Evolutionary conservation across 2,329 filamentous ascomycete genomes (phyloP), one percentile per base, ranked within the genome.

Genomic region (Fusarium dimerum): DNA sequence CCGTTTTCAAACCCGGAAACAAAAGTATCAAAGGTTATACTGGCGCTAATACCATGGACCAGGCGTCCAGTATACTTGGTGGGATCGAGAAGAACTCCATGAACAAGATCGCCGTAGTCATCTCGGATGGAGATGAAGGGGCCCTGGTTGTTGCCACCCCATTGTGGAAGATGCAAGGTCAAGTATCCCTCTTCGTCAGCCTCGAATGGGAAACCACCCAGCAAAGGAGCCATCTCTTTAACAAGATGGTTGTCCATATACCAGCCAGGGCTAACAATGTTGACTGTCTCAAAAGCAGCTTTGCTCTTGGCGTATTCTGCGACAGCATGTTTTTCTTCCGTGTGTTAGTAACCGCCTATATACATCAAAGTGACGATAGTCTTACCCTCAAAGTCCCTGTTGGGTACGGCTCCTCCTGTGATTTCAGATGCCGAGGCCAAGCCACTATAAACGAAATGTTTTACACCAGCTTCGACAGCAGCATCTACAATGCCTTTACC

Each of bases 71-170:
- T 68, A 62, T 71, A 74, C 39, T 66, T 65, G 42, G 63, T 63
- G 0, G 75, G 74, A 12, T 70, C 64, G 8, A 78, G 64, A 16
- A 78, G 72, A 4, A 76, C 64, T 3, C 74, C 76, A 29, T 78
- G 76, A 11, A 78, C 70, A 16, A 78, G 66, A 47, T 78, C 76
- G 5, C 76, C 76, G 50, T 68, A 78, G 58, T 78, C 75, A 34
- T 74, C 68, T 1, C 52, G 56, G 3, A 77, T 71, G 26, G 66
- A 63, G 20, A 78, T 66, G 54, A 71, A 75, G 0, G 73, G 74
- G 0, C 76, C 62, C 45, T 66, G 52, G 2, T 64, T 59, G 12
- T 54, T 67, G 1, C 74, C 74, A 3, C 74, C 76, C 71, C 73
- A 74, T 7, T 57, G 60, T 2, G 76, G 75, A 2, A 63, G 50